Evolutionary conservation across 2,329 filamentous ascomycete genomes (phyloP).

Genomic region (Fusarium humuli): DNA sequence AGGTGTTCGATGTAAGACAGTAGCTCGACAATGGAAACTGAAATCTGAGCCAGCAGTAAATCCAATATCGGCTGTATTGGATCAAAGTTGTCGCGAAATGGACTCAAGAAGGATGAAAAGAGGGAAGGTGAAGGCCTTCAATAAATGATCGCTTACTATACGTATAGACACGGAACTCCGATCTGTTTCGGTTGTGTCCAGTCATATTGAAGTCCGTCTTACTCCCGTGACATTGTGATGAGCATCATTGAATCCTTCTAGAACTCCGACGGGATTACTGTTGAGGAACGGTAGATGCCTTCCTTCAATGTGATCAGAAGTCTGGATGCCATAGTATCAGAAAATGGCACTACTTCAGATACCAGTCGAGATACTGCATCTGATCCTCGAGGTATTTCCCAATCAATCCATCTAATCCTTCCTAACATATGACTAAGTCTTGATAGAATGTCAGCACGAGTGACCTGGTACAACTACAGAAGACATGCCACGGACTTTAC

Average conservation of each 20-base stretch:
- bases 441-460: neutral
- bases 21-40: fast-evolving
- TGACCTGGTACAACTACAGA: neutral
- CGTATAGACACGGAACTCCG: neutral
- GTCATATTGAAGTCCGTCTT: neutral
- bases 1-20: neutral
- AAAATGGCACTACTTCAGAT: neutral
- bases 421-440: neutral
- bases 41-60: neutral
- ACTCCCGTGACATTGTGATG: neutral
- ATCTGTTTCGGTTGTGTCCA: neutral
- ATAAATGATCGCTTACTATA: neutral
- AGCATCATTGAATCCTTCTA: neutral
- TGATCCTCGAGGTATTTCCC: neutral
- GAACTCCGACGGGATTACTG: neutral
- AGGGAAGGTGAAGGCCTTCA: fast-evolving
- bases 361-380: neutral
- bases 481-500: neutral
- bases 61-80: fast-evolving
- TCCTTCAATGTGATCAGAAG: fast-evolving
- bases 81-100: neutral
- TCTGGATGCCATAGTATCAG: fast-evolving
- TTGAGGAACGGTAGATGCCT: fast-evolving
- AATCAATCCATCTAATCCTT: fast-evolving
- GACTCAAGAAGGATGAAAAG: fast-evolving